Conservation (phyloP, 2,329 filamentous ascomycete species). For the Coleophoma crateriformis region DNA sequence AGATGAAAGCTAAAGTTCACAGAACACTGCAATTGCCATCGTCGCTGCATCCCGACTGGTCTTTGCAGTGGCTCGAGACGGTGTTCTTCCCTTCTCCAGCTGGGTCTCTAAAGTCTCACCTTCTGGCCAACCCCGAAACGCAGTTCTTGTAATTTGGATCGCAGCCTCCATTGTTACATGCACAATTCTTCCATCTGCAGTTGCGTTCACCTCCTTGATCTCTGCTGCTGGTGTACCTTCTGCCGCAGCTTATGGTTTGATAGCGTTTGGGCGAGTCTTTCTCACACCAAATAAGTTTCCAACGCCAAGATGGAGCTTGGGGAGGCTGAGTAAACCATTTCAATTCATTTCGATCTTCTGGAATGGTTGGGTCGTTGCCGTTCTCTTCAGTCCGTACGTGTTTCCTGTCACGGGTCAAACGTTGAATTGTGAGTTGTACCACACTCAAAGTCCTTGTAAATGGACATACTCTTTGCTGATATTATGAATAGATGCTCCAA, state of each 20-base stretch:
- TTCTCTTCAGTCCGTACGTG: conserved; percentile 39
- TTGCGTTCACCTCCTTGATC: conserved; percentile 48
- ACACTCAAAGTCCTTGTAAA: background rate
- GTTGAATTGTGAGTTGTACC: conserved; percentile 33
- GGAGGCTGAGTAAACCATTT: conserved; percentile 37
- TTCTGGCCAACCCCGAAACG: conserved; percentile 52
- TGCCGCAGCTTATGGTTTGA: conserved; percentile 45
- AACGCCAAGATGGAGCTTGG: conserved; percentile 40
- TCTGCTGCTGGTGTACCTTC: conserved; percentile 47
- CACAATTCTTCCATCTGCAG: conserved; percentile 49
- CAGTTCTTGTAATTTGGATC: conserved; percentile 51
- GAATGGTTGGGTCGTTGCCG: conserved; percentile 44
- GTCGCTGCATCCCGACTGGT: conserved; percentile 55
- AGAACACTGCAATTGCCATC: conserved; percentile 52
- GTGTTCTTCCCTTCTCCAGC: conserved; percentile 51
- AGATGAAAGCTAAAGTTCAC: too few species aligned
- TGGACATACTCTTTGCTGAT: conserved; percentile 1
- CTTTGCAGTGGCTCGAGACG: conserved; percentile 56
- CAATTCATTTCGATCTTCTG: conserved; percentile 40
- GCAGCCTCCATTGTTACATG: conserved; percentile 50
- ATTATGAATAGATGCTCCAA: conserved; percentile 34
- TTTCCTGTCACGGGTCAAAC: conserved; percentile 37
- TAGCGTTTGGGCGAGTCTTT: conserved; percentile 41
- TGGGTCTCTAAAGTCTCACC: conserved; percentile 50
- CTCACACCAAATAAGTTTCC: conserved; percentile 41